phyloP scores from a whole-genome alignment of 1,139 yeast genomes.

The Scheffersomyces illinoinensis region DNA sequence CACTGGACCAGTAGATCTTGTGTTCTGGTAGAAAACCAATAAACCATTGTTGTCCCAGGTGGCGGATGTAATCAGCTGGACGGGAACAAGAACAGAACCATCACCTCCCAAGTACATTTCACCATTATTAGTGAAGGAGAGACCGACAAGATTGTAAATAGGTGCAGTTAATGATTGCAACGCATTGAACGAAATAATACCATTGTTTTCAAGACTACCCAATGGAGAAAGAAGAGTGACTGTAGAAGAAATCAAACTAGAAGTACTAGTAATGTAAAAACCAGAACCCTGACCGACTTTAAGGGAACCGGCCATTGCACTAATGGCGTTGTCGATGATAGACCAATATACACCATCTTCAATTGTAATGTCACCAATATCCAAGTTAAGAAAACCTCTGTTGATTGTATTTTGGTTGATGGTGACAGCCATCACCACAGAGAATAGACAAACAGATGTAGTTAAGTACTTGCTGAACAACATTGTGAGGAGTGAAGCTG shows the following conservation, averaged over 20 bases:
- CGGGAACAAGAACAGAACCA: conserved; percentile 19
- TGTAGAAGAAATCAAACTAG: conserved; percentile 7
- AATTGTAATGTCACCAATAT: conserved; percentile 10
- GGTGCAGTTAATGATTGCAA: conserved; percentile 15
- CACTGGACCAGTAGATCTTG: conserved; percentile 18
- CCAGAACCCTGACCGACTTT: conserved; percentile 18
- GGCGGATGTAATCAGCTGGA: conserved; percentile 20
- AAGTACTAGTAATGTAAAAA: conserved; percentile 11
- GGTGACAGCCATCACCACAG: no score
- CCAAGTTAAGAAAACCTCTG: conserved; percentile 6
- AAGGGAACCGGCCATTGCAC: conserved; percentile 10
- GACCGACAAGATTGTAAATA: conserved; percentile 18
- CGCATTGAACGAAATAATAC: conserved; percentile 12
- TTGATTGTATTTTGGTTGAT: conserved; percentile 2
- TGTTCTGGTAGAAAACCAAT: conserved; percentile 22
- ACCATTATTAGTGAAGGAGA: conserved; percentile 28
- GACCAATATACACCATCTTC: conserved; percentile 13
- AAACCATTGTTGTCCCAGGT: conserved; percentile 29
- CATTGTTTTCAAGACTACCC: conserved; percentile 9
- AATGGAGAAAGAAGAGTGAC: conserved; percentile 8
- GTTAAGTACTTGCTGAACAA: no score
- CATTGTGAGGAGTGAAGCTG: no score
- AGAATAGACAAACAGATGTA: no score
- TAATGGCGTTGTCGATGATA: conserved; percentile 11
- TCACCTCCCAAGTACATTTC: conserved; percentile 27